Percentiles rank a stretch among this genome's conserved stretches.
phyloP scores from a whole-genome alignment of 202 grass and related monocot genomes.

The Panicum hallii region DNA sequence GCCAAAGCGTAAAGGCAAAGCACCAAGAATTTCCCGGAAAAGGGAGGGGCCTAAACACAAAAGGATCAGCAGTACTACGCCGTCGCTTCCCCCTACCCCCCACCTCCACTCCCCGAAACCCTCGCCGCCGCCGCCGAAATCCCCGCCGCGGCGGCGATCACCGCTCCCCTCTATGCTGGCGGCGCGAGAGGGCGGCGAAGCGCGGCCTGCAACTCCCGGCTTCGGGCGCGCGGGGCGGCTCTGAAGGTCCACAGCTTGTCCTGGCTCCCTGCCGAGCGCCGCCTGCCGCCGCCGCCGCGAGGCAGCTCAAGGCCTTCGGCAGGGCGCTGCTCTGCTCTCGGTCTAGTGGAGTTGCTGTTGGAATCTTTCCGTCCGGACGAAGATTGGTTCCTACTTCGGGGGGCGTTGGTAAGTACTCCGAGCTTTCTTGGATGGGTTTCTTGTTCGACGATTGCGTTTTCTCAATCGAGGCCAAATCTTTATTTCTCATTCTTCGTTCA shows the following conservation, averaged over 20 bases:
- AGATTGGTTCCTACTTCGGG: background rate
- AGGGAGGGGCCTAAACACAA: slow-evolving; percentile 15
- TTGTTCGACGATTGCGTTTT: background rate
- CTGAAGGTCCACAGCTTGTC: background rate
- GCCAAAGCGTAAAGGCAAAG: slow-evolving; percentile 33
- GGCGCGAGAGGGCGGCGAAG: background rate
- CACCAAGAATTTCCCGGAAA: background rate
- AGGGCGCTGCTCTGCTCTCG: background rate
- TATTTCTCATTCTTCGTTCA: background rate
- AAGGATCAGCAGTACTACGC: slow-evolving; percentile 6
- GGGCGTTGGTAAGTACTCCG: slow-evolving; percentile 3
- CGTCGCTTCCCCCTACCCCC: background rate
- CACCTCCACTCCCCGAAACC: slow-evolving; percentile 40
- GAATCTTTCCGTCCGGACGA: background rate
- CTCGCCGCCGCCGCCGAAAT: slow-evolving; percentile 48
- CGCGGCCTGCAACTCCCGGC: background rate
- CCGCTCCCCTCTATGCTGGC: slow-evolving; percentile 3
- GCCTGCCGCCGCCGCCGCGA: background rate
- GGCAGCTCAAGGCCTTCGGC: background rate
- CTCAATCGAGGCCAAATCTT: background rate
- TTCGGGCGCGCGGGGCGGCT: background rate
- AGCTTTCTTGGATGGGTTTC: slow-evolving; percentile 12
- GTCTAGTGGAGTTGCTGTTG: background rate
- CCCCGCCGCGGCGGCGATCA: slow-evolving; percentile 36
- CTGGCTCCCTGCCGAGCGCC: background rate